Evolutionary conservation across 805 yeast genomes (phyloP), one percentile per base, ranked within the genome.

Genomic region (Saturnispora sekii): DNA sequence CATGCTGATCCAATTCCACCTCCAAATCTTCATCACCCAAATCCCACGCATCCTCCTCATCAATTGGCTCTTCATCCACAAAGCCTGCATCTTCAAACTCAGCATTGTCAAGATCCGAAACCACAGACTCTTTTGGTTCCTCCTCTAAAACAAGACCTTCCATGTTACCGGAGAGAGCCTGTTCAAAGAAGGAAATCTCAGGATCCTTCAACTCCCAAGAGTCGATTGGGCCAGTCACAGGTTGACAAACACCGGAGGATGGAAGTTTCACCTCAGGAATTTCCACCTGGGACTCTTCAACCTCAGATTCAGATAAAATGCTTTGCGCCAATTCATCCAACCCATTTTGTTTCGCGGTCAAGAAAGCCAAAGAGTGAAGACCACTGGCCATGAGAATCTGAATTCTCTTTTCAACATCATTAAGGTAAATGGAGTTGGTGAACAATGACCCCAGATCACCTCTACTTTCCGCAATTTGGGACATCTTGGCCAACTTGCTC

Each of bases 311-410:
- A 35, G 73, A 76, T 53, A 87, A 66, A 46, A 85, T 82, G 44
- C 77, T 73, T 40, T 77, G 75, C 21, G 96, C 96, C 45, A 81
- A 67, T 28, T 78, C 88, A 34, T 72, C 76, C 51, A 88, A 73
- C 3, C 96, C 96, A 54, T 81, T 84, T 28, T 93, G 70, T 62
- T 84, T 85, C 17, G 98, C 97, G 50, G 88, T 74, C 10, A 96
- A 84, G 62, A 89, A 94, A 2, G 97, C 98, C 56, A 94, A 74
- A 6, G 97, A 88, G 41, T 74, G 67, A 65, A 89, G 72, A 34
- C 96, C 96, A 41, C 84, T 79, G 53, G 82, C 78, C 41, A 82
- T 74, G 53, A 84, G 80, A 11, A 83, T 76, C 53, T 76, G 71
- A 34, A 89, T 76, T 61, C 96, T 79, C 59, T 81, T 77, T 56